Evolutionary conservation across 768 basidiomycete species (phyloP).

Genomic region (Rhizopogon sp.): DNA sequence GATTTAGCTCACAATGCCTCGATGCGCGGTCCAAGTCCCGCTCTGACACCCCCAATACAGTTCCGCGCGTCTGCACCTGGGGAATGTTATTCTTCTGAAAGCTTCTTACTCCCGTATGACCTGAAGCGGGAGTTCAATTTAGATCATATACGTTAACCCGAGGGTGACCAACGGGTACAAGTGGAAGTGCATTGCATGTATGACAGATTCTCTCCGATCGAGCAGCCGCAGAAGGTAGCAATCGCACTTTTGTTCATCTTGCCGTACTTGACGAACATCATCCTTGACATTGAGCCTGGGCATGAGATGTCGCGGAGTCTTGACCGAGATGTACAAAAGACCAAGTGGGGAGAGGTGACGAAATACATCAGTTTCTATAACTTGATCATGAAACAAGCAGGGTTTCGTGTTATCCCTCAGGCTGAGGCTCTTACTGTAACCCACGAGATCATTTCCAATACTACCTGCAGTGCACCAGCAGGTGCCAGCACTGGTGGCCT

Average conservation of each 20-base stretch:
- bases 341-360: background rate
- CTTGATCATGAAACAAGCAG: too few relatives aligned
- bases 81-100: constrained; percentile 35
- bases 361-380: too few relatives aligned
- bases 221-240: background rate
- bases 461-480: too few relatives aligned
- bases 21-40: constrained; percentile 19
- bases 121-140: constrained; percentile 33
- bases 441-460: too few relatives aligned
- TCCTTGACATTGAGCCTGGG: too few relatives aligned
- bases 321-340: background rate
- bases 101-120: constrained; percentile 38
- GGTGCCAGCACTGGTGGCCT: too few relatives aligned
- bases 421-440: too few relatives aligned
- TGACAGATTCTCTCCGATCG: background rate
- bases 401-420: too few relatives aligned
- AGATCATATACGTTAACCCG: constrained; percentile 33
- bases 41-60: constrained; percentile 24
- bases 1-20: constrained; percentile 13
- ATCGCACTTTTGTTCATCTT: background rate
- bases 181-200: constrained; percentile 23
- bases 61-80: constrained; percentile 24
- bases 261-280: background rate
- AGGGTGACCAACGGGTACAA: constrained; percentile 33
- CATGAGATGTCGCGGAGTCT: too few relatives aligned